Conservation (phyloP, 768 basidiomycete genomes). For the Mycena sanguinolenta region DNA sequence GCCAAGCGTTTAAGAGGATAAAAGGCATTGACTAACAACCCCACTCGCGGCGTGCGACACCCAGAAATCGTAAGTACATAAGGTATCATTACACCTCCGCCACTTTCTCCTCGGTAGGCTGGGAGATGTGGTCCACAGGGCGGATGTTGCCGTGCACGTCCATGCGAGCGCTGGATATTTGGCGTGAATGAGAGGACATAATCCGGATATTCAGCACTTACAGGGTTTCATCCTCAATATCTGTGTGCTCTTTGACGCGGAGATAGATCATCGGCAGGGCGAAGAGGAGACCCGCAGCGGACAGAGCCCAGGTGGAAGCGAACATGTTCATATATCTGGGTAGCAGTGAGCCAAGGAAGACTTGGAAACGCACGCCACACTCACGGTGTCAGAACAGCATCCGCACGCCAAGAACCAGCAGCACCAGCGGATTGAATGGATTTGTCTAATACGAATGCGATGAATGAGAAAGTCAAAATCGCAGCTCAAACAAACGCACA, state of each 20-base stretch:
- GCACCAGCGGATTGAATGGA: slow-evolving; percentile 84
- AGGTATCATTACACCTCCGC: slow-evolving; percentile 5
- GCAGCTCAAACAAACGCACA: slow-evolving; percentile 61
- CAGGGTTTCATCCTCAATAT: slow-evolving; percentile 65
- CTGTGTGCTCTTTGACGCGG: slow-evolving; percentile 65
- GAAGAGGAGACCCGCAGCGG: slow-evolving; percentile 61
- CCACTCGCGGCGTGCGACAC: background rate
- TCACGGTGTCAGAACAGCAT: slow-evolving; percentile 73
- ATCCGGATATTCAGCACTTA: slow-evolving; percentile 47
- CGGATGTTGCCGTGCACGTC: slow-evolving; percentile 55
- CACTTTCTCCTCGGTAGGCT: slow-evolving; percentile 8
- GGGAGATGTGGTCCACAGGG: slow-evolving; percentile 6
- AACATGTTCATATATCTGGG: slow-evolving; percentile 70
- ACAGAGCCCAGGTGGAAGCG: slow-evolving; percentile 66
- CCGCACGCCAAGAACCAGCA: slow-evolving; percentile 79
- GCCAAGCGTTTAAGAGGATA: no score
- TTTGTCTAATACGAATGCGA: slow-evolving; percentile 61
- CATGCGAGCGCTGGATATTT: slow-evolving; percentile 53
- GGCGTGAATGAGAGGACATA: slow-evolving; percentile 5
- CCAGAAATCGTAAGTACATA: slow-evolving; percentile 13
- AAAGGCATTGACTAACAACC: no score
- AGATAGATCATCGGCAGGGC: slow-evolving; percentile 69
- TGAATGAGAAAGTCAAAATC: background rate
- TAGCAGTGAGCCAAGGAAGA: slow-evolving; percentile 4
- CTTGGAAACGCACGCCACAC: slow-evolving; percentile 41